Evolutionary conservation across 306 rosid species (phyloP).

Genomic region (Gleditsia sinensis): DNA sequence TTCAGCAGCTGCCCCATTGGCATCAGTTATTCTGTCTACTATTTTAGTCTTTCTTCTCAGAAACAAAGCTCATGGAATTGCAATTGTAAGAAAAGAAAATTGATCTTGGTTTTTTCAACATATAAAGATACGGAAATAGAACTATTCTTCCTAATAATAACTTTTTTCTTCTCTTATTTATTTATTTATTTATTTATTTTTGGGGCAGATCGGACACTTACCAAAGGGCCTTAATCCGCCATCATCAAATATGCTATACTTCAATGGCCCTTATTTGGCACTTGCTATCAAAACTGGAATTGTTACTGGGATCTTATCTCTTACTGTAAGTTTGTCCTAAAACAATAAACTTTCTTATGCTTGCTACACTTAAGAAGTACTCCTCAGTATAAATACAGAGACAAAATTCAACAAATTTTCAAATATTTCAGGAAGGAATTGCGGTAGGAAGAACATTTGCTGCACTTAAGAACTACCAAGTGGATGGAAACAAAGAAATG

Average conservation of each 20-base stretch:
- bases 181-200: not conserved
- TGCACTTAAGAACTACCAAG: constrained; percentile 85
- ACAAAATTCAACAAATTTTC: not conserved
- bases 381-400: no score
- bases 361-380: no score
- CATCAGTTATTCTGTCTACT: constrained; percentile 91
- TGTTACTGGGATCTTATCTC: constrained; percentile 85
- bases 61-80: constrained; percentile 53
- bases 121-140: not conserved
- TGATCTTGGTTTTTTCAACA: not conserved
- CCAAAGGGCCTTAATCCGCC: constrained; percentile 95
- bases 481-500: constrained; percentile 99
- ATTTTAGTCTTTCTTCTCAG: constrained; percentile 64
- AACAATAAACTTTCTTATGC: constrained; percentile 6
- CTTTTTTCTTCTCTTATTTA: not conserved
- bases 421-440: constrained; percentile 79
- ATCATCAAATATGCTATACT: constrained; percentile 80
- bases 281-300: constrained; percentile 93
- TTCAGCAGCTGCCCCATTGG: constrained; percentile 91
- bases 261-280: constrained; percentile 66
- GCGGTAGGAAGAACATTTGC: constrained; percentile 99
- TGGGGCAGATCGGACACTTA: constrained; percentile 76
- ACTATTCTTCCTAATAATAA: not conserved
- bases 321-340: constrained; percentile 71
- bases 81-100: constrained; percentile 55